These are phyloP conservation scores for Gynandropsis gynandra DNA, from an alignment of 345 rosid genomes.

Conservation along the genomic window DNA sequence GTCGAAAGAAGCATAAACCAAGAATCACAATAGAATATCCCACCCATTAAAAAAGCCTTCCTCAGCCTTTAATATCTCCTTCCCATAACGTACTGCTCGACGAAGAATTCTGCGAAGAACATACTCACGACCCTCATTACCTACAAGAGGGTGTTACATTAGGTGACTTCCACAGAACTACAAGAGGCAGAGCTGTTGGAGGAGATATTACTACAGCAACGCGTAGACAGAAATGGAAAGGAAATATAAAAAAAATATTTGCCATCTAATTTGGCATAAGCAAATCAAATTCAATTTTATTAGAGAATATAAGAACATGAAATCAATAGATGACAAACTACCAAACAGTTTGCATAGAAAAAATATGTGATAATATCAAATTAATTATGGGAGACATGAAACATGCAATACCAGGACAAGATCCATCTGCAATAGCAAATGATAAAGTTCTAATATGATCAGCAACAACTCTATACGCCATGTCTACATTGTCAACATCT, in stretches of 20 bases:
- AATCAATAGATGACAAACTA: neutral
- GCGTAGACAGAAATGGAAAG: neutral
- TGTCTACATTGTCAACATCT: conserved; percentile 72
- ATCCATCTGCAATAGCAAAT: conserved; percentile 97
- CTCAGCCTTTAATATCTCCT: conserved; percentile 76
- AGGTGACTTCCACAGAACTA: conserved; percentile 7
- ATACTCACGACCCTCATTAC: conserved; percentile 96
- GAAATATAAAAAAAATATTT: neutral
- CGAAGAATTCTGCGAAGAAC: conserved; percentile 96
- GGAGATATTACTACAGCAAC: neutral
- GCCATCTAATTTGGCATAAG: neutral
- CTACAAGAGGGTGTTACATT: conserved; percentile 31
- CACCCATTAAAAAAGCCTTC: conserved; percentile 95
- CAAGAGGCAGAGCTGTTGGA: neutral
- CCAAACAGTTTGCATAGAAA: neutral
- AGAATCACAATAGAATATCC: conserved; percentile 11
- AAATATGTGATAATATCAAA: neutral
- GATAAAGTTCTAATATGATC: conserved; percentile 93
- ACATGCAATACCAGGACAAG: conserved; percentile 70
- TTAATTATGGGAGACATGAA: conserved; percentile 6
- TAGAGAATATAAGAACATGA: neutral
- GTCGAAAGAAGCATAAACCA: neutral
- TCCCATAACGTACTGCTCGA: conserved; percentile 92
- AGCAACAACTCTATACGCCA: conserved; percentile 98
- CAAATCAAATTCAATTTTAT: neutral